These are phyloP conservation scores for Darksidea phi DNA, from an alignment of 495 filamentous ascomycete species.

Conservation along the genomic window DNA sequence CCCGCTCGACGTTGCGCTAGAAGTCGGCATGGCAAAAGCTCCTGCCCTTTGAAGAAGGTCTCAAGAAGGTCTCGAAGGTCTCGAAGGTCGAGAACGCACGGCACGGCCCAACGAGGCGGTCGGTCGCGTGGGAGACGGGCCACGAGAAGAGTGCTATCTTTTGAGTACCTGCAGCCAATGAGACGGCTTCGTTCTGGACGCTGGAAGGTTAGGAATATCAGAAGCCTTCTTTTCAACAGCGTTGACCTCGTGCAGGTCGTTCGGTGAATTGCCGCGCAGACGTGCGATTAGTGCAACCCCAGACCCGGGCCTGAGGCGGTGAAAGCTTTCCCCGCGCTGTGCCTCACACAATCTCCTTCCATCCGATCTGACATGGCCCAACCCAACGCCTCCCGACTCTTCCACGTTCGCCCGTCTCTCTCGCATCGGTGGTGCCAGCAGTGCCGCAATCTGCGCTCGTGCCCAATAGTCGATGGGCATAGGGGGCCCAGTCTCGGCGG, in stretches of 20 bases:
- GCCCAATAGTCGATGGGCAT: neutral
- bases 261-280: neutral
- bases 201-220: no score
- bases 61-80: slow-evolving; percentile 22
- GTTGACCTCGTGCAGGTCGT: no score
- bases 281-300: neutral
- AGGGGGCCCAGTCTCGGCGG: neutral
- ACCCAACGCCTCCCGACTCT: slow-evolving; percentile 6
- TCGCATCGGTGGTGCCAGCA: neutral
- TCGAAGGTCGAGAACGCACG: no score
- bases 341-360: neutral
- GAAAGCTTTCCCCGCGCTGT: no score
- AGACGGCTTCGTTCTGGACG: no score
- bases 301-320: neutral
- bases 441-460: slow-evolving; percentile 6
- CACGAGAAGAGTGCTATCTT: neutral
- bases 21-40: neutral
- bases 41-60: slow-evolving; percentile 22
- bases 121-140: slow-evolving; percentile 1
- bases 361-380: slow-evolving; percentile 17
- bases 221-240: no score
- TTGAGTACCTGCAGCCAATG: neutral
- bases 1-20: neutral
- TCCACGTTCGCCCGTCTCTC: neutral
- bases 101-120: slow-evolving; percentile 4